Base-by-base conservation (phyloP, 1,139 yeast genomes). In the Blastobotrys persicus region DNA sequence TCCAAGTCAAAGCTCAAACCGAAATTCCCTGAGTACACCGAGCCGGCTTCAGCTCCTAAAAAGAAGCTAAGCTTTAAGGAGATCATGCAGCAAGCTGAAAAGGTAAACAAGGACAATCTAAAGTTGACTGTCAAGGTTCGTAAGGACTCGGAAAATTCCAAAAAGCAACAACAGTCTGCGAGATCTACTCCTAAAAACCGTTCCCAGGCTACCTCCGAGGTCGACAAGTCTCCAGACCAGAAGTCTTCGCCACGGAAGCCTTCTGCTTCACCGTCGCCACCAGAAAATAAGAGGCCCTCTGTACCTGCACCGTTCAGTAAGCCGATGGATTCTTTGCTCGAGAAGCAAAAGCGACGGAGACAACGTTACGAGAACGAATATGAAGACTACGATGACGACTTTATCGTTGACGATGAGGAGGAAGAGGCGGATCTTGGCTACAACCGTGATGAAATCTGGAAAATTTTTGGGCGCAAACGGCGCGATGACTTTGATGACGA, bases 381-480 rank as follows among this genome's bases (percentile, higher is more conserved):
- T 13, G 59, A 59, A 3, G 63, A 58, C 2, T 66, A 60, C 11
- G 72, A 65, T 4, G 67, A 67, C 45, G 71, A 64, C 41, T 69
- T 71, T 51, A 60, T 71, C 31, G 73, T 63, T 46, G 71, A 66
- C 2, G 72, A 66, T 2, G 68, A 59, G 7, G 64, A 56, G 9
- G 57, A 47, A 3, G 58, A 37, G 51, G 61, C 46, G 55, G 62
- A 59, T 18, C 59, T 55, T 1, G 88, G 81, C 7, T 87, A 84
- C 59, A 85, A 87, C 59, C 71, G 92, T 47, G 91, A 85, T 55
- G 96, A 89, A 65, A 89, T 91, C 44, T 88, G 96, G 96, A 81
- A 83, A 32, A 78, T 91, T 67, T 86, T 89, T 66, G 84, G 82
- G 62, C 75, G 80, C 48, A 88, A 89, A 2, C 76, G 76, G 56